Conservation (phyloP, 2,329 filamentous ascomycete genomes). For the Neonectria hederae region DNA sequence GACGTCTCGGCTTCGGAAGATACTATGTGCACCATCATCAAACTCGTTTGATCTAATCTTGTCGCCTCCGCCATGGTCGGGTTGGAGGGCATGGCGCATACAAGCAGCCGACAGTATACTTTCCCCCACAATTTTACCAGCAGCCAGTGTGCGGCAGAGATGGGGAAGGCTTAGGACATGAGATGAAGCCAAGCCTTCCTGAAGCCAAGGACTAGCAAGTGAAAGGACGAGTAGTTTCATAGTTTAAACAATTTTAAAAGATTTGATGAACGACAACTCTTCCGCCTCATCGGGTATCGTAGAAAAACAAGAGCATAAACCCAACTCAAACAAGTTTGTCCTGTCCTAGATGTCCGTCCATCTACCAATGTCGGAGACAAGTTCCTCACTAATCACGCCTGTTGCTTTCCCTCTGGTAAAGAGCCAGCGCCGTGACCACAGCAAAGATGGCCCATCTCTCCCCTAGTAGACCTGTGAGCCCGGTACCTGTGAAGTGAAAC, state of each 20-base stretch:
- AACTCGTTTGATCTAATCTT: conserved; percentile 25
- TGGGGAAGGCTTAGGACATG: not conserved
- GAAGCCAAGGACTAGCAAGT: not conserved
- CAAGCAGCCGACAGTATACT: too few relatives aligned
- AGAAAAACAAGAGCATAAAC: not conserved
- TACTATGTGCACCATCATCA: conserved; percentile 7
- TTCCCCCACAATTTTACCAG: too few relatives aligned
- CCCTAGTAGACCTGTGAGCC: conserved; percentile 34
- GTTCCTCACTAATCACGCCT: not conserved
- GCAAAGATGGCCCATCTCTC: conserved; percentile 42
- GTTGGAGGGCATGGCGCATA: conserved; percentile 8
- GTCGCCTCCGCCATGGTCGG: conserved; percentile 30
- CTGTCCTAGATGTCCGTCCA: not conserved
- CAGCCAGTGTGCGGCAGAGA: too few relatives aligned
- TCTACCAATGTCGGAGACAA: not conserved
- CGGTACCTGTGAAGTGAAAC: conserved; percentile 37
- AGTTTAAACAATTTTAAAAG: not conserved
- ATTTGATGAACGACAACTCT: conserved; percentile 7
- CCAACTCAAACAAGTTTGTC: not conserved
- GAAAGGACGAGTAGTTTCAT: not conserved
- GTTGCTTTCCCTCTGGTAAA: conserved; percentile 24
- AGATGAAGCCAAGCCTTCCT: not conserved
- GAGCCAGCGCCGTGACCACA: conserved; percentile 31
- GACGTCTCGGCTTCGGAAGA: conserved; percentile 9
- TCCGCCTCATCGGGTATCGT: conserved; percentile 11